phyloP scores from a whole-genome alignment of 129 eudicot genomes.

The Flaveria bidentis region DNA sequence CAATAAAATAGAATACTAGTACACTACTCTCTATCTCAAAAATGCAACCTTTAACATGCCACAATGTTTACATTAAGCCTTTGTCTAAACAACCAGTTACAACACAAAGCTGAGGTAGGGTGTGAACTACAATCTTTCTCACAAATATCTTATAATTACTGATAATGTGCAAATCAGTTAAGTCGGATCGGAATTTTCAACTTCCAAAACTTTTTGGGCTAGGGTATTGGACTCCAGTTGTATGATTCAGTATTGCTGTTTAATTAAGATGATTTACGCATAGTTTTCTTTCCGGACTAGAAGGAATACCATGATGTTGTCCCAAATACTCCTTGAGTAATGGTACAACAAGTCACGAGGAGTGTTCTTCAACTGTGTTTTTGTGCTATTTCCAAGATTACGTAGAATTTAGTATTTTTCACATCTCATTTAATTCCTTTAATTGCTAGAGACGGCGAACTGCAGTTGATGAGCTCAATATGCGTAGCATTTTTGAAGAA shows the following conservation, averaged over 20 bases:
- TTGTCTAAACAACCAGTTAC: neutral
- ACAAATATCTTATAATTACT: neutral
- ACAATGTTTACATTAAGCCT: neutral
- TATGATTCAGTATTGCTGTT: neutral
- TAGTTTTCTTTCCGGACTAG: neutral
- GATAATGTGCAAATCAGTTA: neutral
- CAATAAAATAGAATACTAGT: neutral
- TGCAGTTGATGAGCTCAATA: conserved; percentile 90
- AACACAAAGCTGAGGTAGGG: neutral
- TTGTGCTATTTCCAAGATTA: conserved; percentile 17
- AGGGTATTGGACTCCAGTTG: neutral
- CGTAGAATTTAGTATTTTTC: neutral
- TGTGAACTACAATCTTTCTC: neutral
- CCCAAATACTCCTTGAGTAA: neutral
- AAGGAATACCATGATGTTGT: neutral
- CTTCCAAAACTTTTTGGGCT: neutral
- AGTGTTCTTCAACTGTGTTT: neutral
- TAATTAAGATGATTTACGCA: neutral
- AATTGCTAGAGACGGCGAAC: conserved; percentile 84
- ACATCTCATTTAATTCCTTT: neutral
- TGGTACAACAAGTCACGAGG: neutral
- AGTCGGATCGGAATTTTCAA: neutral
- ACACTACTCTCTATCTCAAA: neutral
- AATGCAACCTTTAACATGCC: neutral
- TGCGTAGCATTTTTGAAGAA: conserved; percentile 96